Percentiles rank a stretch among this genome's conserved stretches.
phyloP scores from a whole-genome alignment of 2,329 filamentous ascomycete species.

The Arthrobotrys megalospora region DNA sequence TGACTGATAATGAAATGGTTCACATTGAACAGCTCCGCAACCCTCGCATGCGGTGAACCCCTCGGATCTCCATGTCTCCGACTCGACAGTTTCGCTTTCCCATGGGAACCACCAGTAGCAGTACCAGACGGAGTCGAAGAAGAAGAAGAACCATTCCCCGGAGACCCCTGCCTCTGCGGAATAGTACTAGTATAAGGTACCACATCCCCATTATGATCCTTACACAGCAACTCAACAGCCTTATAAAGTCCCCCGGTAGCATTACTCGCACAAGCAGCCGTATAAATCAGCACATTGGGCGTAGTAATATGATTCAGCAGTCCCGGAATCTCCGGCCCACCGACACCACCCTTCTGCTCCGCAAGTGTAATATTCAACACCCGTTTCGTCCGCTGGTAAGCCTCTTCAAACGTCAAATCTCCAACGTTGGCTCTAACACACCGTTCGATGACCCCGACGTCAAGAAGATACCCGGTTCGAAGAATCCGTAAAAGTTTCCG shows the following conservation, averaged over 20 bases:
- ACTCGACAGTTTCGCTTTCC: constrained; percentile 41
- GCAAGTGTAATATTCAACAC: constrained; percentile 93
- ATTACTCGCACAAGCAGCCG: constrained; percentile 83
- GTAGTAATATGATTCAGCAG: constrained; percentile 93
- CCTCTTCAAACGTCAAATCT: constrained; percentile 92
- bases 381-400: constrained; percentile 85
- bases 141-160: constrained; percentile 2
- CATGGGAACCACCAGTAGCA: neutral
- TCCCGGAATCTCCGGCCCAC: constrained; percentile 82
- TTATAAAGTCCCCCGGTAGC: constrained; percentile 77
- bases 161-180: constrained; percentile 70
- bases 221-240: constrained; percentile 80
- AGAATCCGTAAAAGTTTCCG: constrained; percentile 79
- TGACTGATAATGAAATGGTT: constrained; percentile 97
- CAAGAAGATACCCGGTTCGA: constrained; percentile 84
- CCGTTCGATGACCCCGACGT: constrained; percentile 84
- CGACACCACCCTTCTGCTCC: constrained; percentile 74
- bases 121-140: constrained; percentile 63
- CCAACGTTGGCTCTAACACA: constrained; percentile 88
- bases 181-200: constrained; percentile 80
- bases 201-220: constrained; percentile 80
- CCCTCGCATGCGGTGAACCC: constrained; percentile 77
- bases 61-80: constrained; percentile 60
- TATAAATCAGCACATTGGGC: constrained; percentile 90
- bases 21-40: constrained; percentile 88